Evolutionary conservation across 148 eudicot genomes (phyloP), one percentile per base, ranked within the genome.

Genomic region (Cornus florida): DNA sequence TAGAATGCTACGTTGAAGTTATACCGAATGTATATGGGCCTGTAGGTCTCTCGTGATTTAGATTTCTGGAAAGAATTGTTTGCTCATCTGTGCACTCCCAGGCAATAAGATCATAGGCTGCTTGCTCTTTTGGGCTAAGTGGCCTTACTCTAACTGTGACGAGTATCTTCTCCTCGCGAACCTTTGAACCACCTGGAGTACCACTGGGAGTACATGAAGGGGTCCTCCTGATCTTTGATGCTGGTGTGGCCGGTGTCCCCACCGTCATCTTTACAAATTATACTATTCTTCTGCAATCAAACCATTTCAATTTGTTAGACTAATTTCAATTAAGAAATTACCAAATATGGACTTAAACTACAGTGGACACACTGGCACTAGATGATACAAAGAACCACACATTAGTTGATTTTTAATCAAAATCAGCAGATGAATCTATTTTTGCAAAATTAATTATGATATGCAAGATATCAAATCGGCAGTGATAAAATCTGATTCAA

Each of bases 141-240:
- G 99, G 99, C 88, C 99, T 87, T 19, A 97, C 85, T 70, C 99
- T 89, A 77, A 97, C 94, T 7, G 98, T 97, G 16, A 97, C 99
- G 5, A 90, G 82, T 74, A 97, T 97, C 79, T 97, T 97, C 82
- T 97, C 99, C 80, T 92, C 98, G 0, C 81, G 88, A 48, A 80
- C 85, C 81, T 81, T 97, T 12, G 86, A 79, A 10, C 87, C 95
- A 41, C 92, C 91, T 0, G 98, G 98, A 5, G 99, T 94, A 10
- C 87, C 95, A 41, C 92, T 90, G 0, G 98, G 98, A 5, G 99
- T 94, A 72, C 78, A 73, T 41, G 91, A n/a, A 12, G 82, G 81
- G 14, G 83, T 79, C 68, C 87, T 88, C 78, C 86, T 84, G 69
- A 88, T 87, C 86, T 92, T 97, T 7, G 95, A 80, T 59, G 89